Evolutionary conservation across 208 protist genomes (phyloP).

Genomic region (Leishmania lainsoni): DNA sequence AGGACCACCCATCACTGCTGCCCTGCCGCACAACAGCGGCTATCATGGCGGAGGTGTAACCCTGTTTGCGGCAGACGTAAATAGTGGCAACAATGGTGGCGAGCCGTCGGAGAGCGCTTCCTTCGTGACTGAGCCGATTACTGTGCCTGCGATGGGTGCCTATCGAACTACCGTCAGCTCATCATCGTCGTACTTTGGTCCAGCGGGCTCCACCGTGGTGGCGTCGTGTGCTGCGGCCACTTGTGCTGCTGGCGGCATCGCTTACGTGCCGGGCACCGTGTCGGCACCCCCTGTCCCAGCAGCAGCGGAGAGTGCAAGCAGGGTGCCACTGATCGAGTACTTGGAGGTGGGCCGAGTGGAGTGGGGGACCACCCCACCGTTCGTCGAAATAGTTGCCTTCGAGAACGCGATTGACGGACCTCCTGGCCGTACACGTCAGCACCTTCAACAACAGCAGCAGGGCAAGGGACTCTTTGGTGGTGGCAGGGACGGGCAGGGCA

Average conservation of each 20-base stretch:
- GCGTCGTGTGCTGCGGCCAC: background rate
- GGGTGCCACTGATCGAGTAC: conserved; percentile 45
- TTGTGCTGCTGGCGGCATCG: background rate
- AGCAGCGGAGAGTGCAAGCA: background rate
- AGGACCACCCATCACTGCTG: background rate
- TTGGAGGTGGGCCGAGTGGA: conserved; percentile 56
- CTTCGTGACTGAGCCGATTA: background rate
- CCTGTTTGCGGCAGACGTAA: background rate
- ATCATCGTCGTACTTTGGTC: background rate
- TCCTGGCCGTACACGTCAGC: conserved; percentile 12
- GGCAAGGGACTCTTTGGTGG: background rate
- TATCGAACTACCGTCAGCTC: background rate
- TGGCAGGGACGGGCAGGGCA: conserved; percentile 6
- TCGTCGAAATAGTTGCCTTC: conserved; percentile 68
- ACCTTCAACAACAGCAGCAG: background rate
- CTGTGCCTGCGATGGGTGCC: background rate
- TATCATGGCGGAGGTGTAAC: background rate
- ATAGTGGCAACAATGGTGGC: background rate
- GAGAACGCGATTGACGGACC: conserved; percentile 52
- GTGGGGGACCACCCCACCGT: conserved; percentile 77
- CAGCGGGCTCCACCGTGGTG: background rate
- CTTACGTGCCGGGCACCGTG: background rate
- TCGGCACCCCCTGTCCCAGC: background rate
- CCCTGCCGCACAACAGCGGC: background rate
- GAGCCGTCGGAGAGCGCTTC: background rate